A percentile compares a stretch with the other conserved stretches of the same genome.
These are phyloP conservation scores for Flaveria brownii DNA, from an alignment of 129 eudicot genomes.

Conservation along the genomic window DNA sequence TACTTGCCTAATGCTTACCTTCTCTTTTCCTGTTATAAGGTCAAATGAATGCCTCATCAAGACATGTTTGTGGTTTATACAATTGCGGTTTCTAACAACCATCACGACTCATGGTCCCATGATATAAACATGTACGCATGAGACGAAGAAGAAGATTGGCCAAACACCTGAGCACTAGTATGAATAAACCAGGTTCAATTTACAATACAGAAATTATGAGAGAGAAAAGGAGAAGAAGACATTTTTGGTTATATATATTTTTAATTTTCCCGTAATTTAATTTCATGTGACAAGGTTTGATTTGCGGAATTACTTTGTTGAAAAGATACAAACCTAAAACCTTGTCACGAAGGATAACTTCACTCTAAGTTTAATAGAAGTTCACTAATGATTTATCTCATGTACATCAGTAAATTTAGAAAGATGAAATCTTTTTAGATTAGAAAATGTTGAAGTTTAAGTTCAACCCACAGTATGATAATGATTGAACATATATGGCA, in stretches of 20 bases:
- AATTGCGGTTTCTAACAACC: not conserved
- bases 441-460: not conserved
- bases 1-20: slow-evolving; percentile 12
- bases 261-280: not conserved
- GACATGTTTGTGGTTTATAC: slow-evolving; percentile 8
- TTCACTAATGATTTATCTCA: not conserved
- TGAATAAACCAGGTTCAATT: not conserved
- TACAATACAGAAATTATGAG: slow-evolving; percentile 7
- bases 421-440: not conserved
- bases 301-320: not conserved
- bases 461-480: not conserved
- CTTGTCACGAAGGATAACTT: not conserved
- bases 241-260: not conserved
- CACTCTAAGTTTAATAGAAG: not conserved
- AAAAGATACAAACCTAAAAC: slow-evolving; percentile 7
- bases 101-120: slow-evolving; percentile 1
- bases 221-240: not conserved
- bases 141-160: not conserved
- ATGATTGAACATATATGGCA: not conserved
- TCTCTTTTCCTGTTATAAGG: slow-evolving; percentile 19
- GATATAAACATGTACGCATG: not conserved
- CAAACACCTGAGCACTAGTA: not conserved
- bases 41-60: not conserved
- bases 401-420: not conserved
- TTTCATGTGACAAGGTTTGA: not conserved